Percentiles rank a stretch among this genome's conserved stretches.
Conservation (phyloP, 805 yeast genomes). For the Metschnikowia matae region DNA sequence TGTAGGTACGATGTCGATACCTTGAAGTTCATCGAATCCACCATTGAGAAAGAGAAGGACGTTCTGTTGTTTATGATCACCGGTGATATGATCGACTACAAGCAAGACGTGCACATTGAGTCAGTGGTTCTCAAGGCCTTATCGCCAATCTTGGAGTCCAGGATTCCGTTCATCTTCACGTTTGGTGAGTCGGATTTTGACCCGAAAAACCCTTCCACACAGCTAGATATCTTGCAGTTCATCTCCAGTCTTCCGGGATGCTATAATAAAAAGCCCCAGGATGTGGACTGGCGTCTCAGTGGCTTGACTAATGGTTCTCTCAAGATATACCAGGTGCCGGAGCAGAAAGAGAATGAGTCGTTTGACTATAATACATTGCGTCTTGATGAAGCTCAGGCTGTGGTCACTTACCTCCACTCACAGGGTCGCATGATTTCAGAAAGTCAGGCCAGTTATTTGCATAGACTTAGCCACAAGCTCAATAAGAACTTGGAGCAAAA, state of each 20-base stretch:
- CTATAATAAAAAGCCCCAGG: conserved; percentile 22
- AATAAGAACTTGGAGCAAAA: conserved; percentile 19
- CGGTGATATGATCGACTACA: conserved; percentile 37
- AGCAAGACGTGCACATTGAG: conserved; percentile 24
- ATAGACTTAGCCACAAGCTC: conserved; percentile 20
- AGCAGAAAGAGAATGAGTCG: background rate
- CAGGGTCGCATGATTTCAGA: conserved; percentile 24
- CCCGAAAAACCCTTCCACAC: conserved; percentile 7
- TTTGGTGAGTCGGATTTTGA: conserved; percentile 37
- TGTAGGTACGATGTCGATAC: conserved; percentile 30
- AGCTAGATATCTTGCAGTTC: conserved; percentile 22
- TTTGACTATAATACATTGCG: conserved; percentile 8
- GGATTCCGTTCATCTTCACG: conserved; percentile 32
- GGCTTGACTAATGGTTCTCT: conserved; percentile 38
- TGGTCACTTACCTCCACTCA: conserved; percentile 35
- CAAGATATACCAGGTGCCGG: conserved; percentile 18
- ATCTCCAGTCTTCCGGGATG: conserved; percentile 35
- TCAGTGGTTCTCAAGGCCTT: conserved; percentile 29
- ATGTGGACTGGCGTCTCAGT: conserved; percentile 21
- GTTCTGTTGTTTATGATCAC: conserved; percentile 35
- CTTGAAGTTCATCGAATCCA: conserved; percentile 24
- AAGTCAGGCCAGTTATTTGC: conserved; percentile 33
- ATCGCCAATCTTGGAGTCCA: conserved; percentile 29
- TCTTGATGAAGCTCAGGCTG: conserved; percentile 18
- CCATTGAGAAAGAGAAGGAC: conserved; percentile 27